These are phyloP conservation scores for Mycena galericulata DNA, from an alignment of 768 basidiomycete genomes.

Conservation along the genomic window DNA sequence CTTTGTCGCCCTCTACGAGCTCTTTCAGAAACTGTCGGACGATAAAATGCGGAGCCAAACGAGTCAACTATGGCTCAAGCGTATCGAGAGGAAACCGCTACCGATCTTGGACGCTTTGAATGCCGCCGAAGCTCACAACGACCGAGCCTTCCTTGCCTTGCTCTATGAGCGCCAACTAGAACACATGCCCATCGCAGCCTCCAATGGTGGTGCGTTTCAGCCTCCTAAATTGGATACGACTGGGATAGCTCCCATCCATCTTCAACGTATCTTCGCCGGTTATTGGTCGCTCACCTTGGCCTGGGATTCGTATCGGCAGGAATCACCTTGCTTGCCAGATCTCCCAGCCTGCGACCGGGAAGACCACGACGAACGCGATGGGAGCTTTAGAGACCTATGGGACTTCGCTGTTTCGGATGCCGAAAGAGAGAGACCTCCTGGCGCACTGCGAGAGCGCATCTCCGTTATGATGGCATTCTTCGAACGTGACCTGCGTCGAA, in stretches of 20 bases:
- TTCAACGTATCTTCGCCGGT: background rate
- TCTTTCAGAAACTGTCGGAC: background rate
- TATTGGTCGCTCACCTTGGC: background rate
- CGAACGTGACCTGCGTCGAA: background rate
- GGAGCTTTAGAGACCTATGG: background rate
- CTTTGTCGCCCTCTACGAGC: background rate
- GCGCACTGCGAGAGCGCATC: background rate
- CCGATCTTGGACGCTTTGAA: conserved; percentile 7
- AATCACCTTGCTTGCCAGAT: background rate
- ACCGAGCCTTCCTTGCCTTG: background rate
- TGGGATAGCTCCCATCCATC: background rate
- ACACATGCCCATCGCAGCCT: conserved; percentile 16
- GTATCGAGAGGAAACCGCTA: background rate
- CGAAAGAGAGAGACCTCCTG: background rate
- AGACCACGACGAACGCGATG: background rate
- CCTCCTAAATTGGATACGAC: background rate
- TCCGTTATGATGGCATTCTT: background rate
- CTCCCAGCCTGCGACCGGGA: background rate
- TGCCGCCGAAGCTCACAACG: conserved; percentile 5
- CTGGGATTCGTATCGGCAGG: background rate
- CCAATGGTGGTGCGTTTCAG: background rate
- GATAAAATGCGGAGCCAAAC: background rate
- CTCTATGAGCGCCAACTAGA: conserved; percentile 3
- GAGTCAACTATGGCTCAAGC: background rate
- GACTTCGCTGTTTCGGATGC: background rate